These are phyloP conservation scores for Penicillium sp. DNA, from an alignment of 2,329 filamentous ascomycete species.

Conservation along the genomic window DNA sequence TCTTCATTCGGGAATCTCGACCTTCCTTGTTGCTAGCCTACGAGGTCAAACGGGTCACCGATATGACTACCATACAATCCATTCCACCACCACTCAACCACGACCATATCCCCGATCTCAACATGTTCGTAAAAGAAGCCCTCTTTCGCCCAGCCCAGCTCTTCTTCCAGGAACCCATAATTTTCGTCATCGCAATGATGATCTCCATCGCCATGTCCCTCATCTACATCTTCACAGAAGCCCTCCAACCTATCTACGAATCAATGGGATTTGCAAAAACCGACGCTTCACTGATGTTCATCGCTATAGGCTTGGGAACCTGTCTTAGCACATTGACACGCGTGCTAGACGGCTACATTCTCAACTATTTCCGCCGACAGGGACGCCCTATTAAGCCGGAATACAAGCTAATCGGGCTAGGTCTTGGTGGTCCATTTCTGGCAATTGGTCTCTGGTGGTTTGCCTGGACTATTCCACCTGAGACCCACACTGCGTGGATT, in stretches of 20 bases:
- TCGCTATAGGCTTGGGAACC: constrained; percentile 43
- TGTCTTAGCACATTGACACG: constrained; percentile 45
- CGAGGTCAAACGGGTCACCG: constrained; percentile 32
- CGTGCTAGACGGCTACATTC: constrained; percentile 41
- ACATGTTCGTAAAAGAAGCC: constrained; percentile 39
- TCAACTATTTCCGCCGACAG: constrained; percentile 22
- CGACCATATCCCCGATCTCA: constrained; percentile 39
- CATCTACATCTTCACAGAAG: constrained; percentile 52
- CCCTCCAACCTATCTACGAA: constrained; percentile 43
- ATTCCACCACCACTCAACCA: constrained; percentile 35
- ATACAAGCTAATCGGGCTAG: constrained; percentile 49
- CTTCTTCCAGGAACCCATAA: constrained; percentile 49
- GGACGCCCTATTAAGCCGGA: constrained; percentile 39
- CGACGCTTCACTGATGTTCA: constrained; percentile 41
- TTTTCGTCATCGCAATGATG: constrained; percentile 45
- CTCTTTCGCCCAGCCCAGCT: constrained; percentile 44
- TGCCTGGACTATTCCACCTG: constrained; percentile 49
- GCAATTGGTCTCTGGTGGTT: constrained; percentile 50
- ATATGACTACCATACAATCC: constrained; percentile 12
- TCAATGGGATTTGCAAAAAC: constrained; percentile 34
- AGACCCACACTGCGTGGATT: constrained; percentile 37
- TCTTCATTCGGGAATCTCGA: constrained; percentile 46
- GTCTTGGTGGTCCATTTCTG: constrained; percentile 46
- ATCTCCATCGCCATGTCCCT: constrained; percentile 45
- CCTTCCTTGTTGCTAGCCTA: constrained; percentile 43